A percentile compares a stretch with the other conserved stretches of the same genome.
Evolutionary conservation across 306 rosid species (phyloP).

Genomic region (Clitoria ternatea): DNA sequence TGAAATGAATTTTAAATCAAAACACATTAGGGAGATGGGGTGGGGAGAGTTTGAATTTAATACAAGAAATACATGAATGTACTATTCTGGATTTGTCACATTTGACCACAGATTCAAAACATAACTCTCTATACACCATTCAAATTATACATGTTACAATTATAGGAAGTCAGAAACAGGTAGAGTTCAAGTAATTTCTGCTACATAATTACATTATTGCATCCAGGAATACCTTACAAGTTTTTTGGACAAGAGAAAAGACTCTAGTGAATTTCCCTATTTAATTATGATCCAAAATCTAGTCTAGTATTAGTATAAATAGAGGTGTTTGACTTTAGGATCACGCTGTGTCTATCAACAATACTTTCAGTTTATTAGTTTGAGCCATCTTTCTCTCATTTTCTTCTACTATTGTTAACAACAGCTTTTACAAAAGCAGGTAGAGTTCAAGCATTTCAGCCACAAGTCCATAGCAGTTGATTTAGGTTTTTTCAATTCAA

Average conservation of each 20-base stretch:
- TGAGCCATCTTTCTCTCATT: background rate
- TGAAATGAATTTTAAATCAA: background rate
- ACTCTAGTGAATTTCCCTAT: background rate
- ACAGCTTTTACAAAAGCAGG: conserved; percentile 4
- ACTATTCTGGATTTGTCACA: background rate
- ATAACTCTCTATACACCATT: background rate
- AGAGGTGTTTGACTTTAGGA: background rate
- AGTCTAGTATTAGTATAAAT: background rate
- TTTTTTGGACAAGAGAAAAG: no score
- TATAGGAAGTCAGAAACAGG: background rate
- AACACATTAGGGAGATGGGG: background rate
- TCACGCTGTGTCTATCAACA: background rate
- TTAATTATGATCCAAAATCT: background rate
- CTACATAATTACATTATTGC: background rate
- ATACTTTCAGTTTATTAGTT: background rate
- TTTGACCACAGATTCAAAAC: background rate
- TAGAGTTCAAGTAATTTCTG: background rate
- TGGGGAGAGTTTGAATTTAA: background rate
- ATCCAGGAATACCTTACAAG: background rate
- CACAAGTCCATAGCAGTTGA: background rate
- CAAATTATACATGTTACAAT: background rate
- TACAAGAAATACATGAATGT: background rate
- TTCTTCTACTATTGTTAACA: background rate
- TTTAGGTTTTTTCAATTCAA: background rate
- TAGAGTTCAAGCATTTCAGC: background rate